Conservation (phyloP, 768 basidiomycete genomes). For the Leccinum barrowsii region DNA sequence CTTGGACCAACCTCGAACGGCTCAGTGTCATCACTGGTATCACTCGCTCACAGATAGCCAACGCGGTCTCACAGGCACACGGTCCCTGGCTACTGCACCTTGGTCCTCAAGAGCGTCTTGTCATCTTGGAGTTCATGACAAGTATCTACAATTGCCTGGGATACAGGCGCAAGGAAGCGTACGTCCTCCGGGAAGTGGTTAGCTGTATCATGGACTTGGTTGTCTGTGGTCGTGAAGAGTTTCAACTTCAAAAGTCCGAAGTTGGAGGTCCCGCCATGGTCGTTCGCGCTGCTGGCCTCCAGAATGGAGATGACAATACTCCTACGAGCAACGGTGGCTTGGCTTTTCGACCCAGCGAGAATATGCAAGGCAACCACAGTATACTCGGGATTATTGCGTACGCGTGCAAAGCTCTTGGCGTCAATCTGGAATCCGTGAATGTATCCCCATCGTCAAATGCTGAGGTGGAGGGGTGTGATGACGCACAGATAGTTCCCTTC, state of each 20-base stretch:
- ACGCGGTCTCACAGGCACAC: slow-evolving; percentile 65
- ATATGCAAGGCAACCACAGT: slow-evolving; percentile 75
- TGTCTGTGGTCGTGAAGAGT: slow-evolving; percentile 77
- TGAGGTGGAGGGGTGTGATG: slow-evolving; percentile 18
- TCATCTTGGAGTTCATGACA: slow-evolving; percentile 65
- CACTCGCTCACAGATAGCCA: slow-evolving; percentile 62
- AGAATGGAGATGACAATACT: slow-evolving; percentile 24
- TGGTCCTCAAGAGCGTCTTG: slow-evolving; percentile 70
- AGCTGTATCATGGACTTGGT: slow-evolving; percentile 82
- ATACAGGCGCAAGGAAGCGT: slow-evolving; percentile 84
- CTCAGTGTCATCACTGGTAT: slow-evolving; percentile 68
- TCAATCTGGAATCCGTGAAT: slow-evolving; percentile 72
- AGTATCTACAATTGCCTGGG: slow-evolving; percentile 78
- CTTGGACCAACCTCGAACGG: slow-evolving; percentile 56
- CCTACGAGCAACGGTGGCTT: slow-evolving; percentile 48
- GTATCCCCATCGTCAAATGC: slow-evolving; percentile 35
- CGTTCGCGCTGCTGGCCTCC: slow-evolving; percentile 42
- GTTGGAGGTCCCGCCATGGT: slow-evolving; percentile 41
- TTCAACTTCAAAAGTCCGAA: slow-evolving; percentile 40
- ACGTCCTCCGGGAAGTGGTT: slow-evolving; percentile 80
- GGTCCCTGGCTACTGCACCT: slow-evolving; percentile 87
- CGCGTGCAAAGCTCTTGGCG: slow-evolving; percentile 75
- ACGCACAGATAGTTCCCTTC: slow-evolving; percentile 4
- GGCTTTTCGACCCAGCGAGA: slow-evolving; percentile 70
- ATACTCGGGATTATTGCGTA: slow-evolving; percentile 71